phyloP scores from a whole-genome alignment of 129 eudicot genomes.

The Tagetes erecta region DNA sequence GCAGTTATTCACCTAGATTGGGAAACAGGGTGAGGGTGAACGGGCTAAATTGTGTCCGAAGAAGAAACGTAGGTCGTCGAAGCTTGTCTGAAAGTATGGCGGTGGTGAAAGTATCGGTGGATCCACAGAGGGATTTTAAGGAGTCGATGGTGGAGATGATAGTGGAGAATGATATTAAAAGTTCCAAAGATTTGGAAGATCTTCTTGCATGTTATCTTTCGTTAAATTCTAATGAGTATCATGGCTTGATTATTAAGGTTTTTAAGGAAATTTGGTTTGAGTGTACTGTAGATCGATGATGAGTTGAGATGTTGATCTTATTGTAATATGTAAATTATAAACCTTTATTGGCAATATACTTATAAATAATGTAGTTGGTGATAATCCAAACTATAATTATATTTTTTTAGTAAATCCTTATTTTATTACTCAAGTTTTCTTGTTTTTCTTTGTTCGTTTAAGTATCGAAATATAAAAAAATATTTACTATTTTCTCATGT shows the following conservation, averaged over 20 bases:
- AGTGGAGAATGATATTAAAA: constrained; percentile 51
- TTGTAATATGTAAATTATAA: too few relatives aligned
- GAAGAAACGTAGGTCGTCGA: constrained; percentile 34
- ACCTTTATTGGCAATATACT: too few relatives aligned
- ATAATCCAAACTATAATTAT: too few relatives aligned
- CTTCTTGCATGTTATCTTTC: constrained; percentile 76
- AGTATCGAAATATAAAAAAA: too few relatives aligned
- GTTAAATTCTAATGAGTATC: constrained; percentile 73
- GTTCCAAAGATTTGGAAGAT: constrained; percentile 71
- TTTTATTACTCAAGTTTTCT: too few relatives aligned
- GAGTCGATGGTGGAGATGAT: constrained; percentile 95
- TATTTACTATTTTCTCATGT: too few relatives aligned
- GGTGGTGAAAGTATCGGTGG: constrained; percentile 56
- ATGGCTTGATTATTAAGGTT: constrained; percentile 60
- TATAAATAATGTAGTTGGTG: too few relatives aligned
- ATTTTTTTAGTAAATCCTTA: too few relatives aligned
- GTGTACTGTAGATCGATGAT: neutral
- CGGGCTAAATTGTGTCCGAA: constrained; percentile 45
- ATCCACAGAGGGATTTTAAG: constrained; percentile 62
- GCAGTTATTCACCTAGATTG: constrained; percentile 47
- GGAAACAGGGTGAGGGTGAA: constrained; percentile 36
- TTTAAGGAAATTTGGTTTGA: constrained; percentile 87
- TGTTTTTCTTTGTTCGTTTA: too few relatives aligned
- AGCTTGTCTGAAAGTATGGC: constrained; percentile 55
- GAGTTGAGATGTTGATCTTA: too few relatives aligned